phyloP scores from a whole-genome alignment of 106 monocot genomes.

The Dactylorhiza incarnata region DNA sequence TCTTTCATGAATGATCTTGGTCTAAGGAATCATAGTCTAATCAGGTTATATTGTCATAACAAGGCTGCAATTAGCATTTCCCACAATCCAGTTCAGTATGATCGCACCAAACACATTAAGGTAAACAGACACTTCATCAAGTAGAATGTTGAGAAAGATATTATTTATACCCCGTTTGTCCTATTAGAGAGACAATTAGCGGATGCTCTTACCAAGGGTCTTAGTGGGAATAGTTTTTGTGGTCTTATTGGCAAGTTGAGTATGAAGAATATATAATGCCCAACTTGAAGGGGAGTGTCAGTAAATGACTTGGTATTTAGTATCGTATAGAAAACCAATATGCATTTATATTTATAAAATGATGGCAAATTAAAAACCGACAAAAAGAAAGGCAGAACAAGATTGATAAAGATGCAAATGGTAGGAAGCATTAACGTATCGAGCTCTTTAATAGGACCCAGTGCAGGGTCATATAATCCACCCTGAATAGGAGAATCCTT shows the following conservation, averaged over 20 bases:
- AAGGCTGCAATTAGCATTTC: too few species aligned
- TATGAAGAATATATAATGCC: not conserved
- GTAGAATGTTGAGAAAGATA: too few species aligned
- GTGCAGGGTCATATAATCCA: slow-evolving; percentile 48
- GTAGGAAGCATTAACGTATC: slow-evolving; percentile 38
- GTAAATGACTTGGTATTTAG: too few species aligned
- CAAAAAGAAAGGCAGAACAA: not conserved
- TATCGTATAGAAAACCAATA: not conserved
- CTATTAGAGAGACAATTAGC: too few species aligned
- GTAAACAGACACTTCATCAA: too few species aligned
- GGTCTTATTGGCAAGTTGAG: not conserved
- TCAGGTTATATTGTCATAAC: too few species aligned
- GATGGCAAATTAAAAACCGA: not conserved
- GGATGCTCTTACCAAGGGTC: too few species aligned
- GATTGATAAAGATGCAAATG: not conserved
- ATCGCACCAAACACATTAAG: too few species aligned
- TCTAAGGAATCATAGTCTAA: too few species aligned
- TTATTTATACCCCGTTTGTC: too few species aligned
- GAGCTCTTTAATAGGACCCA: slow-evolving; percentile 39
- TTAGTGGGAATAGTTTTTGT: not conserved
- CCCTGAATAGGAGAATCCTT: slow-evolving; percentile 31
- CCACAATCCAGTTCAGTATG: too few species aligned
- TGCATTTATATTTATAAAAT: not conserved
- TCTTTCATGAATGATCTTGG: too few species aligned
- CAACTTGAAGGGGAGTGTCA: not conserved